Conservation (phyloP, 192 early-diverging fungal species). For the Coemansia pectinata region DNA sequence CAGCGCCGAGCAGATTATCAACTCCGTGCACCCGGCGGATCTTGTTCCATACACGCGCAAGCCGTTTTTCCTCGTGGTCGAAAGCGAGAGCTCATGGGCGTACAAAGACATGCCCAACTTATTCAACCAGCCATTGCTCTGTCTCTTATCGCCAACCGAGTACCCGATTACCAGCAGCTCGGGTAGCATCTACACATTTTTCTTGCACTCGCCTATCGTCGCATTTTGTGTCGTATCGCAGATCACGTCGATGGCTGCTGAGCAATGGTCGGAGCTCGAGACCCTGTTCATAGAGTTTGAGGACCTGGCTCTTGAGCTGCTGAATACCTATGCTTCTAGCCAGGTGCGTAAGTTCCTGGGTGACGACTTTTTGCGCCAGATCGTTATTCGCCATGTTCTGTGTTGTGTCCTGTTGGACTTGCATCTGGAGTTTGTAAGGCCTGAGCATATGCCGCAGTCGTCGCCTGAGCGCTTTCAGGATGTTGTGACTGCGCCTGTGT, state of each 20-base stretch:
- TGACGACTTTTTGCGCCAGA: slow-evolving; percentile 91
- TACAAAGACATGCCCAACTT: slow-evolving; percentile 87
- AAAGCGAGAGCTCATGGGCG: slow-evolving; percentile 83
- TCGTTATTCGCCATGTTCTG: slow-evolving; percentile 82
- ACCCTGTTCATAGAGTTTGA: slow-evolving; percentile 31
- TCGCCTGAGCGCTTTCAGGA: slow-evolving; percentile 30
- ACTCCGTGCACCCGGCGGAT: slow-evolving; percentile 88
- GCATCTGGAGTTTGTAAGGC: slow-evolving; percentile 55
- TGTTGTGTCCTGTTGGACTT: slow-evolving; percentile 67
- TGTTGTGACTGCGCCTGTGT: slow-evolving; percentile 7
- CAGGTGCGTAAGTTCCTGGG: slow-evolving; percentile 69
- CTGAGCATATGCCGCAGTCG: slow-evolving; percentile 36
- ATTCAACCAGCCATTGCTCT: slow-evolving; percentile 85
- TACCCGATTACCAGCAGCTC: slow-evolving; percentile 74
- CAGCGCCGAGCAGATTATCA: slow-evolving; percentile 56
- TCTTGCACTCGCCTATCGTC: slow-evolving; percentile 87
- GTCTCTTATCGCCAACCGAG: slow-evolving; percentile 84
- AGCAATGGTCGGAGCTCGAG: slow-evolving; percentile 28
- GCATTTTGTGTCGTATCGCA: slow-evolving; percentile 74
- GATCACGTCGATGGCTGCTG: slow-evolving; percentile 15
- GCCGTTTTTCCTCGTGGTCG: slow-evolving; percentile 91
- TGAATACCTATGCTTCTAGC: slow-evolving; percentile 12
- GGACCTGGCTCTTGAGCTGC: slow-evolving; percentile 24
- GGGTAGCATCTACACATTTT: slow-evolving; percentile 92
- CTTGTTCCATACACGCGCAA: slow-evolving; percentile 94